Base-by-base conservation (phyloP, 192 early-diverging fungal species). In the Obelidium mucronatum region DNA sequence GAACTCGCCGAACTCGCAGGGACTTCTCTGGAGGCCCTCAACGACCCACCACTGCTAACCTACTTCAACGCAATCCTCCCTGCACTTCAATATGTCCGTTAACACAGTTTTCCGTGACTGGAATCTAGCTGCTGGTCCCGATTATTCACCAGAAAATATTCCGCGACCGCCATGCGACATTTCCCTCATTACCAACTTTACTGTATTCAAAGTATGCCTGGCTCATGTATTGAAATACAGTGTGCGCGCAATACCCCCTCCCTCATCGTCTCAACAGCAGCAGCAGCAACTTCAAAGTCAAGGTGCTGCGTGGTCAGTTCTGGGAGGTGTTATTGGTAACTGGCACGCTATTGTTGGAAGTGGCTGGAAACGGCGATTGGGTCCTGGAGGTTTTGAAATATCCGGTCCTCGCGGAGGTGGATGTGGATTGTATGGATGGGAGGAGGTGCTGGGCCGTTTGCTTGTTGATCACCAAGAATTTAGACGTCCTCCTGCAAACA, bases 361-460 rank as follows among this genome's bases (percentile, higher is more conserved):
- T 40, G 53, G 54, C 4, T 55, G 35, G 53, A 55, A 58, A 28
- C 51, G 69, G 24, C 26, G 56, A 6, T 36, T 72, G 6, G 53
- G 33, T 34, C 28, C 28, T 17, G 22, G 26, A 2, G 37, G 28
- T 28, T 72, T 72, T 30, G 69, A 72, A 40, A 8, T 59, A 2
- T 35, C 5, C 19, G 69, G 69, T 5, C 55, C 53, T 13, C 19
- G 51, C 5, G 66, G 66, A 15, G 66, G 66, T 28, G 62, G 62
- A 19, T 55, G 53, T 37, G 69, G 54, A n/a, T 54, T 56, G 24
- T 35, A 58, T 58, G 69, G 51, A 1, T 42, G n/a, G 37, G 69
- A 72, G 35, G 69, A 72, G 58, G 54, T 72, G 19, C 58, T 72
- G 54, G 69, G 69, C 26, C 52, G 69, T 15, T 19, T n/a, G 56